Percentiles rank a stretch among this genome's conserved stretches.
Evolutionary conservation across 345 rosid species (phyloP).

Genomic region (Salix exigua): DNA sequence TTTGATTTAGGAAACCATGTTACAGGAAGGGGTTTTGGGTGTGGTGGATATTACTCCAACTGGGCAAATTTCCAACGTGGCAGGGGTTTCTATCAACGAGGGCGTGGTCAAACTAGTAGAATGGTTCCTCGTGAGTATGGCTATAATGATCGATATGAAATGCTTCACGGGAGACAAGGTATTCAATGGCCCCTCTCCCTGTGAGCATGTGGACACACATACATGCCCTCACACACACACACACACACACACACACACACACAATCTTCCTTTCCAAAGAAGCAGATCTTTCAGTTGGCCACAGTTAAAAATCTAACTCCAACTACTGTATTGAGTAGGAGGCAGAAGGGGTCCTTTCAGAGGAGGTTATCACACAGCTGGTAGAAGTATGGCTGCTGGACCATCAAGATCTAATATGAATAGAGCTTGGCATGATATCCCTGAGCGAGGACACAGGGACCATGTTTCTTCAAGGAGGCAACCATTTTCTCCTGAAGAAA

Average conservation of each 20-base stretch:
- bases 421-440: constrained; percentile 39
- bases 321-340: constrained; percentile 21
- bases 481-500: constrained; percentile 45
- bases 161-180: constrained; percentile 36
- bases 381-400: constrained; percentile 28
- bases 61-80: constrained; percentile 33
- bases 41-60: constrained; percentile 37
- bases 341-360: constrained; percentile 45
- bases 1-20: constrained; percentile 8
- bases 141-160: constrained; percentile 23
- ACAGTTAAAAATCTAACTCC: constrained; percentile 7
- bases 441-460: constrained; percentile 34
- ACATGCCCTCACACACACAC: no score
- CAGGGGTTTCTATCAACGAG: constrained; percentile 35
- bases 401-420: constrained; percentile 38
- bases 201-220: no score
- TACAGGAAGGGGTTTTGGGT: constrained; percentile 45
- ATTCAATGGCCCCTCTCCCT: constrained; percentile 31
- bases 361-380: constrained; percentile 37
- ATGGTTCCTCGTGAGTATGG: constrained; percentile 32
- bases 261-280: background rate
- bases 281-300: background rate
- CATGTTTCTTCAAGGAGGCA: constrained; percentile 33
- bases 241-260: background rate
- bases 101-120: constrained; percentile 36